Evolutionary conservation across 371 early-diverging fungal species (phyloP).

Genomic region (Fennellomyces sp.): DNA sequence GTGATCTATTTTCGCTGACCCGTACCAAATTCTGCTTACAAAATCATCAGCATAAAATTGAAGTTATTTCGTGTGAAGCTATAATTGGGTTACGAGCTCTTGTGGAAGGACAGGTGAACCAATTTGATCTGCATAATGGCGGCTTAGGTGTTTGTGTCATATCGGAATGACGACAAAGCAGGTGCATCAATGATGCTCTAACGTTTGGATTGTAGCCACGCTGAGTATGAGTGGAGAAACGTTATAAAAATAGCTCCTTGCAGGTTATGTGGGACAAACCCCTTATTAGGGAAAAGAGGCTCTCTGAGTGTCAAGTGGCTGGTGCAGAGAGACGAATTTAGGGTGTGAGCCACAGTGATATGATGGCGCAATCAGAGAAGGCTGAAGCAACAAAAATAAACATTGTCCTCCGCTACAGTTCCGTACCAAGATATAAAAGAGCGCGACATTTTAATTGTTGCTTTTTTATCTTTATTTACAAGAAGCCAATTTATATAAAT

Average conservation of each 20-base stretch:
- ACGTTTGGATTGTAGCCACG: neutral
- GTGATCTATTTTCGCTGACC: too few relatives aligned
- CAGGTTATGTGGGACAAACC: neutral
- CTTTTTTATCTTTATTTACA: too few relatives aligned
- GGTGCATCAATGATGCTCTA: too few relatives aligned
- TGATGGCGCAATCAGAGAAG: neutral
- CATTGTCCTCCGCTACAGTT: neutral
- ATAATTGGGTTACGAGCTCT: too few relatives aligned
- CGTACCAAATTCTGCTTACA: too few relatives aligned
- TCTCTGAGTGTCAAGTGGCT: neutral
- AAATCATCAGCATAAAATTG: too few relatives aligned
- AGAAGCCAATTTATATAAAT: too few relatives aligned
- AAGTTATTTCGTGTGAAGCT: too few relatives aligned
- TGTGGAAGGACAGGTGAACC: too few relatives aligned
- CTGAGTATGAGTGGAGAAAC: neutral
- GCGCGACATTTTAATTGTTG: neutral
- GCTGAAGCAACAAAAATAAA: neutral
- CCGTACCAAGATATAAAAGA: neutral
- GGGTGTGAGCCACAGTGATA: neutral
- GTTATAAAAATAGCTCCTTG: neutral
- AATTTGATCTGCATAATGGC: too few relatives aligned
- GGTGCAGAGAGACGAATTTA: neutral
- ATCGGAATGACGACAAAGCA: neutral
- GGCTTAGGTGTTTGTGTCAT: too few relatives aligned
- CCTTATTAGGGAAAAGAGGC: neutral